A percentile compares a stretch with the other conserved stretches of the same genome.
phyloP scores from a whole-genome alignment of 2,329 filamentous ascomycete genomes.

The Hymenoscyphus repandus region DNA sequence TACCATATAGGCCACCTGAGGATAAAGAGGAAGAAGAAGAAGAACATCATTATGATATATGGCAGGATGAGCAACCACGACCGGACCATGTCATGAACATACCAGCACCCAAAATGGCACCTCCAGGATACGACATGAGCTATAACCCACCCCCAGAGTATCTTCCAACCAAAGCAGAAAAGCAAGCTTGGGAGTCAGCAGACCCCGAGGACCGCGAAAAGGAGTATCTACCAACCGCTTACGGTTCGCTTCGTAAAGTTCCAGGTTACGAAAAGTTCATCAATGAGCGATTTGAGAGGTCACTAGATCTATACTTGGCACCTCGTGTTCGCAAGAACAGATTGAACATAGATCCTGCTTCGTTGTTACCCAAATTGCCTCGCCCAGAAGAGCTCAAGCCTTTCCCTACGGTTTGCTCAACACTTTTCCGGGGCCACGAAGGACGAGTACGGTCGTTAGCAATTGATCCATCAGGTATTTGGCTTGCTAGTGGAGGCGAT shows the following conservation, averaged over 20 bases:
- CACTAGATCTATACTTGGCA: constrained; percentile 90
- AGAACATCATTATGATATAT: constrained; percentile 74
- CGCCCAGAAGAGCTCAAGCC: constrained; percentile 90
- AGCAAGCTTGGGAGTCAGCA: constrained; percentile 73
- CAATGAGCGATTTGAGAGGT: constrained; percentile 94
- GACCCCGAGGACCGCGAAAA: constrained; percentile 90
- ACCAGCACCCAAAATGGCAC: constrained; percentile 85
- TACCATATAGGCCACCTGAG: constrained; percentile 77
- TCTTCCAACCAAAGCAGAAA: constrained; percentile 79
- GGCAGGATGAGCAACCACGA: constrained; percentile 84
- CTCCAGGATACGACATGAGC: constrained; percentile 90
- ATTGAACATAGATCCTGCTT: constrained; percentile 93
- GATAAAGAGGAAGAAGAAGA: constrained; percentile 68
- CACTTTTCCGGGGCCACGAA: constrained; percentile 81
- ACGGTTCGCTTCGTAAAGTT: constrained; percentile 80
- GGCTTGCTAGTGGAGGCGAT: constrained; percentile 86
- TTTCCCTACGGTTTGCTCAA: constrained; percentile 86
- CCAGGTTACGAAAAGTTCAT: constrained; percentile 86
- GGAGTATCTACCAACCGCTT: constrained; percentile 79
- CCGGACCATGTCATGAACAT: constrained; percentile 90
- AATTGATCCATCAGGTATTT: constrained; percentile 80
- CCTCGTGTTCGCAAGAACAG: constrained; percentile 88
- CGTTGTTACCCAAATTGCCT: constrained; percentile 85
- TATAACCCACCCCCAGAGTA: constrained; percentile 97
- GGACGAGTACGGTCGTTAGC: constrained; percentile 80